phyloP scores from a whole-genome alignment of 2,329 filamentous ascomycete genomes.

The Pleochaeta shiraiana region DNA sequence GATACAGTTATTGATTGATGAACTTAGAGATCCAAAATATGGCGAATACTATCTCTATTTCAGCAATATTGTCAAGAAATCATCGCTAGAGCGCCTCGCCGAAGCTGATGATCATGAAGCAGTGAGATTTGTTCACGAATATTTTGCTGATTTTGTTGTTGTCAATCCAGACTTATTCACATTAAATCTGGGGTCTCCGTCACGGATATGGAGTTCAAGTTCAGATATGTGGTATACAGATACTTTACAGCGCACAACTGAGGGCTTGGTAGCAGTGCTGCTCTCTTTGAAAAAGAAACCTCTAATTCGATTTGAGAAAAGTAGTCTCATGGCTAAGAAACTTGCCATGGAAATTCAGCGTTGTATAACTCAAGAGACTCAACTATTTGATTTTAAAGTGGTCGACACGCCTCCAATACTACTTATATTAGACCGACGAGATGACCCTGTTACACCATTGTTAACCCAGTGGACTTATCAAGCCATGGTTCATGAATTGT shows the following conservation, averaged over 20 bases:
- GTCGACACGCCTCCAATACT: slow-evolving; percentile 89
- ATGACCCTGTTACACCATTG: slow-evolving; percentile 85
- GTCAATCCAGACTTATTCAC: slow-evolving; percentile 89
- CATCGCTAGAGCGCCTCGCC: slow-evolving; percentile 74
- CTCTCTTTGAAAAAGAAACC: slow-evolving; percentile 93
- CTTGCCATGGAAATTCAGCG: slow-evolving; percentile 83
- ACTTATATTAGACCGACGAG: slow-evolving; percentile 71
- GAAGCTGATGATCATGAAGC: slow-evolving; percentile 97
- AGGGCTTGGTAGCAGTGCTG: slow-evolving; percentile 66
- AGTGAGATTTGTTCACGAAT: slow-evolving; percentile 80
- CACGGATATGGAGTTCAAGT: slow-evolving; percentile 58
- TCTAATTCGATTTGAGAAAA: slow-evolving; percentile 80
- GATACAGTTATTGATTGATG: slow-evolving; percentile 84
- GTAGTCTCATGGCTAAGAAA: slow-evolving; percentile 77
- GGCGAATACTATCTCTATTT: slow-evolving; percentile 96
- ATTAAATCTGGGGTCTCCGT: slow-evolving; percentile 49
- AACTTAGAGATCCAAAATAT: slow-evolving; percentile 88
- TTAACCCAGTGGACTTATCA: slow-evolving; percentile 99
- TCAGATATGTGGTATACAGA: slow-evolving; percentile 86
- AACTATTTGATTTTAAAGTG: slow-evolving; percentile 88
- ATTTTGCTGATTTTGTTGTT: slow-evolving; percentile 90
- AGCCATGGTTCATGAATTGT: slow-evolving; percentile 95
- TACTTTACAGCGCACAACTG: slow-evolving; percentile 63
- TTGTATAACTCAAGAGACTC: slow-evolving; percentile 84
- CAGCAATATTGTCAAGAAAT: slow-evolving; percentile 95